These are phyloP conservation scores for Beta macrorhiza DNA, from an alignment of 179 eudicot species.

Conservation along the genomic window DNA sequence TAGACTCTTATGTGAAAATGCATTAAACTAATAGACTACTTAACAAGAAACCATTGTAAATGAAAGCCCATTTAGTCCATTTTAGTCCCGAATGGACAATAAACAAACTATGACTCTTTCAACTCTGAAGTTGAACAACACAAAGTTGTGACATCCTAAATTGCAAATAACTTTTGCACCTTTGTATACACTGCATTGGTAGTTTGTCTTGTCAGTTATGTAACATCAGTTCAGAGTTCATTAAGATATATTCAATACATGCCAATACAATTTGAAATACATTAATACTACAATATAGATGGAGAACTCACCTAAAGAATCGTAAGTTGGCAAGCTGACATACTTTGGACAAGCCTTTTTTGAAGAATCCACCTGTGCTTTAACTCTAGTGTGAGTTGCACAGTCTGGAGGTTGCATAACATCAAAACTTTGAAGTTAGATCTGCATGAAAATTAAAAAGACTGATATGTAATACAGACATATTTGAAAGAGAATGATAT, in stretches of 20 bases:
- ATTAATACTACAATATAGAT: not conserved
- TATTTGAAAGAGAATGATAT: not conserved
- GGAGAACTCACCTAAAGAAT: conserved; percentile 46
- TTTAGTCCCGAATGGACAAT: no score
- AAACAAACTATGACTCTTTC: not conserved
- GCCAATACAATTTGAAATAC: not conserved
- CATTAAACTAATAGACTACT: not conserved
- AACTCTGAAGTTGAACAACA: not conserved
- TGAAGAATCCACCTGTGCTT: conserved; percentile 29
- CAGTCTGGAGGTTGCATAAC: conserved; percentile 80
- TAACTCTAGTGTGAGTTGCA: conserved; percentile 27
- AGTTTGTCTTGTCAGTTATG: not conserved
- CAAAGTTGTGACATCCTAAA: not conserved
- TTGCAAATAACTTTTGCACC: not conserved
- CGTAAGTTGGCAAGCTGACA: conserved; percentile 65
- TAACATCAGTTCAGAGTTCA: not conserved
- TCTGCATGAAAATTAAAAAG: not conserved
- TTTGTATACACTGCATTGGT: not conserved
- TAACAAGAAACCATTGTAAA: not conserved
- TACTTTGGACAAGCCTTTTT: conserved; percentile 64
- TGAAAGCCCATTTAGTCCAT: not conserved
- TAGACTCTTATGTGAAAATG: not conserved
- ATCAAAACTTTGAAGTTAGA: conserved; percentile 12
- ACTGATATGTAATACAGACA: not conserved
- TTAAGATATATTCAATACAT: not conserved